These are phyloP conservation scores for Gossypium stocksii DNA, from an alignment of 345 rosid genomes.

Conservation along the genomic window DNA sequence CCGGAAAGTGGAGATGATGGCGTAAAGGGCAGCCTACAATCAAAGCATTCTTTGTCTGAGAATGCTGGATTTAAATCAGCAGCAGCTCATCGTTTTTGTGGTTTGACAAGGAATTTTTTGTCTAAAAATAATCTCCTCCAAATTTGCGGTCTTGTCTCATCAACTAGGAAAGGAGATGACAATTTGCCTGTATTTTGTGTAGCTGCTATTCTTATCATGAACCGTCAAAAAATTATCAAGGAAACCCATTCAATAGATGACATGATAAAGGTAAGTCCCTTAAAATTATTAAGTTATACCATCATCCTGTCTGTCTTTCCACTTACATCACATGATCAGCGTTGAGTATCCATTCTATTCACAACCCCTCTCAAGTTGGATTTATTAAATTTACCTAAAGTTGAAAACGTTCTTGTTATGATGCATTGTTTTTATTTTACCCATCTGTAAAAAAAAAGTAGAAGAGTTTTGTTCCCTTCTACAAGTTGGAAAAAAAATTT, in stretches of 20 bases:
- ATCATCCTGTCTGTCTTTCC: not conserved
- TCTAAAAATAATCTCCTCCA: constrained; percentile 52
- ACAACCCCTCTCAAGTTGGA: not conserved
- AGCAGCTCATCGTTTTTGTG: constrained; percentile 60
- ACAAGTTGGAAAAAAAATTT: not conserved
- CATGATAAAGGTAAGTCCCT: constrained; percentile 72
- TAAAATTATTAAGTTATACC: constrained; percentile 1
- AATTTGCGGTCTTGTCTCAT: constrained; percentile 42
- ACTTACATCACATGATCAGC: not conserved
- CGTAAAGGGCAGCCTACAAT: constrained; percentile 35
- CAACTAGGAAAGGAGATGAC: constrained; percentile 57
- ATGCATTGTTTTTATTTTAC: not conserved
- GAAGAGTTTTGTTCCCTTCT: not conserved
- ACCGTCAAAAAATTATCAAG: constrained; percentile 78
- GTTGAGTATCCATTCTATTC: not conserved
- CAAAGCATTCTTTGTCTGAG: constrained; percentile 38
- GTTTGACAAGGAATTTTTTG: constrained; percentile 68
- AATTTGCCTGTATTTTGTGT: constrained; percentile 86
- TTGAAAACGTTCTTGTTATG: not conserved
- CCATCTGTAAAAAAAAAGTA: not conserved
- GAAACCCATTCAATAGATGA: constrained; percentile 85
- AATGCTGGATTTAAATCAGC: constrained; percentile 45
- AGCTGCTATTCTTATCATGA: constrained; percentile 79
- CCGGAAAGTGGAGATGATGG: constrained; percentile 35
- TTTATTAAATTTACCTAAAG: not conserved